Conservation (phyloP, 2,329 filamentous ascomycete species). For the Paraphaeosphaeria minitans region DNA sequence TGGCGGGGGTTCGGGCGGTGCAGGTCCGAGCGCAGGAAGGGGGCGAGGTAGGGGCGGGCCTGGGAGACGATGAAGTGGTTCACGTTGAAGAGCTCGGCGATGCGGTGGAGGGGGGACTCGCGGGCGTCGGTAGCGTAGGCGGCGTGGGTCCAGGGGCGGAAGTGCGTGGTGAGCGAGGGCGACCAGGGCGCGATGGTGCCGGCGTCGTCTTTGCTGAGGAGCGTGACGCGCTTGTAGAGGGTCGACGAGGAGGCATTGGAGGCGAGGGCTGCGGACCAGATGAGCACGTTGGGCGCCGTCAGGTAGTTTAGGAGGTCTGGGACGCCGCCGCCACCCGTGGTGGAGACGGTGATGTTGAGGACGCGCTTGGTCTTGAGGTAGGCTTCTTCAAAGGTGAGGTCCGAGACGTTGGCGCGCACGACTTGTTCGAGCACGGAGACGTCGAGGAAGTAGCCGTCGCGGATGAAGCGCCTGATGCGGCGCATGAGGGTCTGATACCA, state of each 20-base stretch:
- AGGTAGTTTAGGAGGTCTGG: slow-evolving; percentile 90
- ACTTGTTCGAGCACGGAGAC: slow-evolving; percentile 81
- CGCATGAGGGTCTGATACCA: slow-evolving; percentile 65
- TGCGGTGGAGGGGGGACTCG: slow-evolving; percentile 70
- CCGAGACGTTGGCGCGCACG: slow-evolving; percentile 82
- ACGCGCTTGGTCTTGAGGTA: slow-evolving; percentile 84
- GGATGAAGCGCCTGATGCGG: slow-evolving; percentile 70
- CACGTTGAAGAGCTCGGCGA: slow-evolving; percentile 85
- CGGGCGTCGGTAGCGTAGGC: slow-evolving; percentile 67
- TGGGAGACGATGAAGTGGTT: slow-evolving; percentile 96
- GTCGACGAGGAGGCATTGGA: slow-evolving; percentile 73
- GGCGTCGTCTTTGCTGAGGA: slow-evolving; percentile 78
- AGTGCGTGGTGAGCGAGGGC: slow-evolving; percentile 63
- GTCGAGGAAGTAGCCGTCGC: slow-evolving; percentile 83
- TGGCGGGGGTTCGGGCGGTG: slow-evolving; percentile 70
- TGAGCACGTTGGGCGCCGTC: slow-evolving; percentile 90
- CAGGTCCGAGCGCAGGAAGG: slow-evolving; percentile 81
- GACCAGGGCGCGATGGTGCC: slow-evolving; percentile 78
- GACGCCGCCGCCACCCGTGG: slow-evolving; percentile 73
- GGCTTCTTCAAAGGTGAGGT: slow-evolving; percentile 91
- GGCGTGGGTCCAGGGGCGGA: slow-evolving; percentile 69
- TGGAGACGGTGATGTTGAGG: slow-evolving; percentile 89
- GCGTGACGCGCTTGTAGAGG: slow-evolving; percentile 68
- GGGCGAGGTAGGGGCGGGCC: slow-evolving; percentile 85
- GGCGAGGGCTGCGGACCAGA: slow-evolving; percentile 78